Evolutionary conservation across 2,329 filamentous ascomycete genomes (phyloP).

Genomic region (Tricladium varicosporioides): DNA sequence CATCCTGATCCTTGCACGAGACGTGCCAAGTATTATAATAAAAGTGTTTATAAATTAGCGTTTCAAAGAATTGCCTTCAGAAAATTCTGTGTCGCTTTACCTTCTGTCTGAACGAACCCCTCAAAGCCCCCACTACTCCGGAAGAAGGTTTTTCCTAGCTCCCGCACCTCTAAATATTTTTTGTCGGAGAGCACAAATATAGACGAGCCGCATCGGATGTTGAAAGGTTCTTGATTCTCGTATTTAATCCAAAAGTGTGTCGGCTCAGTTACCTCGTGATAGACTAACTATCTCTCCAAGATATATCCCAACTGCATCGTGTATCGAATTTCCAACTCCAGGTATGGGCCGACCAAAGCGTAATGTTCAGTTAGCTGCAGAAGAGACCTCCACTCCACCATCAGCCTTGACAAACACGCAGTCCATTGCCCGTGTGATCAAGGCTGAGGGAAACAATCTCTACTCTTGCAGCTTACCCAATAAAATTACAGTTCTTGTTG

Average conservation of each 20-base stretch:
- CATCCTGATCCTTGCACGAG: too few relatives aligned
- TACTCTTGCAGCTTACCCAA: conserved; percentile 75
- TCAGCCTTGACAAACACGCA: conserved; percentile 58
- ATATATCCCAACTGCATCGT: neutral
- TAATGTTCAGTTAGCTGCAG: conserved; percentile 72
- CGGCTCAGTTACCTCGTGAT: neutral
- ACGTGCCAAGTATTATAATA: too few relatives aligned
- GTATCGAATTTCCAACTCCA: neutral
- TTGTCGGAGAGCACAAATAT: neutral
- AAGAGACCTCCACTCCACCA: conserved; percentile 64
- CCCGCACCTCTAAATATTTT: neutral
- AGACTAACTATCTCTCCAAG: neutral
- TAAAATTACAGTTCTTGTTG: conserved; percentile 66
- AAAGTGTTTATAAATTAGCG: neutral
- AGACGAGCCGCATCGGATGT: neutral
- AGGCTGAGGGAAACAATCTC: conserved; percentile 84
- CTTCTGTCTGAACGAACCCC: too few relatives aligned
- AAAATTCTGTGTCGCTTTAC: too few relatives aligned
- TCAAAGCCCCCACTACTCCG: neutral
- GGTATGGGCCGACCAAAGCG: conserved; percentile 74
- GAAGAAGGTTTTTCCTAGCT: conserved; percentile 2
- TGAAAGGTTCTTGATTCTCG: too few relatives aligned
- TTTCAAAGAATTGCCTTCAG: neutral
- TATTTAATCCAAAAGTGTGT: too few relatives aligned
- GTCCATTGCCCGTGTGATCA: conserved; percentile 73